Conservation (phyloP, 805 yeast genomes). For the Blastobotrys parvus region DNA sequence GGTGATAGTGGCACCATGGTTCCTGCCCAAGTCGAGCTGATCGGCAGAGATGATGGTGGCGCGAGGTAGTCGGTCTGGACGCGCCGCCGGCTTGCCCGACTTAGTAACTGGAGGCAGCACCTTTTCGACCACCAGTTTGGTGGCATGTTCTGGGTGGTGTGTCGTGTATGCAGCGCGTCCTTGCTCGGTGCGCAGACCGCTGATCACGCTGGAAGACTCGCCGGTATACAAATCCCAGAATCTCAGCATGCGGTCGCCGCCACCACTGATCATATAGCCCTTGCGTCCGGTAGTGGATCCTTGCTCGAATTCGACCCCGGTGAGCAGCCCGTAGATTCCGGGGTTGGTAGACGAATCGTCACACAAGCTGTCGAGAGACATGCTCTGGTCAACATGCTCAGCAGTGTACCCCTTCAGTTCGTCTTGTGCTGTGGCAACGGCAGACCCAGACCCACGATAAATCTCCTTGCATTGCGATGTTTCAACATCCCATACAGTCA, state of each 20-base stretch:
- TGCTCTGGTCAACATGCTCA: background rate
- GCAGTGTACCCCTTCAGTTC: conserved; percentile 4
- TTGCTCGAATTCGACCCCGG: conserved; percentile 12
- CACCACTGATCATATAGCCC: conserved; percentile 24
- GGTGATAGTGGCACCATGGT: conserved; percentile 45
- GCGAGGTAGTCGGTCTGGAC: conserved; percentile 21
- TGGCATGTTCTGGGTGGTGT: conserved; percentile 28
- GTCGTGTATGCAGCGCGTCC: conserved; percentile 14
- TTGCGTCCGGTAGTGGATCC: conserved; percentile 4
- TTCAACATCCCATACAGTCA: conserved; percentile 71
- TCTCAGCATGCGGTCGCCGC: conserved; percentile 26
- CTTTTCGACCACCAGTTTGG: conserved; percentile 37
- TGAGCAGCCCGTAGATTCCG: conserved; percentile 4
- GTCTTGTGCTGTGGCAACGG: conserved; percentile 6
- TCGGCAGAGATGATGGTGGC: conserved; percentile 34
- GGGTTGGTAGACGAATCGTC: background rate
- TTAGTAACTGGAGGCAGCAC: conserved; percentile 12
- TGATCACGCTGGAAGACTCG: conserved; percentile 25
- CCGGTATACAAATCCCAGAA: conserved; percentile 31
- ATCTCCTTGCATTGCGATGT: conserved; percentile 47
- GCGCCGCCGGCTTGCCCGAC: conserved; percentile 2
- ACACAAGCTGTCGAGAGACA: background rate
- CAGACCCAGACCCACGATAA: conserved; percentile 19
- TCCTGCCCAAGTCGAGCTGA: conserved; percentile 36
- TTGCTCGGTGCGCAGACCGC: conserved; percentile 24